Conservation (phyloP, 495 filamentous ascomycete genomes). For the Cryomyces minteri region DNA sequence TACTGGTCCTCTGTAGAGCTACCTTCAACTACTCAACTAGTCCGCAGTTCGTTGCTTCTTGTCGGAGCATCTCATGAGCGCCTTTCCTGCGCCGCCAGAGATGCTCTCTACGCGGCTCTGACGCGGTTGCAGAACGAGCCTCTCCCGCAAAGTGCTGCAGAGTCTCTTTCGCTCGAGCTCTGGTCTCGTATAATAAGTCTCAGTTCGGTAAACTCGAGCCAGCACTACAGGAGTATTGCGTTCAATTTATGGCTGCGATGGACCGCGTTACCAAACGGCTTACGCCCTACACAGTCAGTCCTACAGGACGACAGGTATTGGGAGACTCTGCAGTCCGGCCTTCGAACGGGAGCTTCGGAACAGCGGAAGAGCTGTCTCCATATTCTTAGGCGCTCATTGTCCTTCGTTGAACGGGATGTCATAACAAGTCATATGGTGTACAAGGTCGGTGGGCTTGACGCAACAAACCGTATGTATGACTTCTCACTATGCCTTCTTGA, state of each 20-base stretch:
- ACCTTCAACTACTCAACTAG: too few relatives aligned
- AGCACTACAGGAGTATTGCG: not conserved
- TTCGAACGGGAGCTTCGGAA: constrained; percentile 21
- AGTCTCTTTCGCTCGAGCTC: not conserved
- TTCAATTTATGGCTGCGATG: not conserved
- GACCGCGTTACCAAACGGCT: not conserved
- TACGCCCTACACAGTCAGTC: not conserved
- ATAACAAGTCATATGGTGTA: not conserved
- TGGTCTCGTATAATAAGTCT: not conserved
- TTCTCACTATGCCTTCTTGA: too few relatives aligned
- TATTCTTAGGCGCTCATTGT: constrained; percentile 22
- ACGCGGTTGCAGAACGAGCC: too few relatives aligned
- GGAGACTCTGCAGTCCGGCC: constrained; percentile 19
- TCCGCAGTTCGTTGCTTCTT: too few relatives aligned
- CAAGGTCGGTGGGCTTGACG: not conserved
- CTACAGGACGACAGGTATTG: constrained; percentile 20
- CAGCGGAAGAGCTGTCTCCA: constrained; percentile 26
- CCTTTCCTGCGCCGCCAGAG: too few relatives aligned
- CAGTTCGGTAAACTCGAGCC: not conserved
- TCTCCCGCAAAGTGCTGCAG: too few relatives aligned
- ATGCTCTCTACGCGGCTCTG: too few relatives aligned
- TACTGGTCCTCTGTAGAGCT: too few relatives aligned
- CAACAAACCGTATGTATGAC: too few relatives aligned
- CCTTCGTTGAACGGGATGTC: not conserved
- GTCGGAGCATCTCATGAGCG: too few relatives aligned